Evolutionary conservation across 768 basidiomycete genomes (phyloP).

Genomic region (Crassisporium funariophilum): DNA sequence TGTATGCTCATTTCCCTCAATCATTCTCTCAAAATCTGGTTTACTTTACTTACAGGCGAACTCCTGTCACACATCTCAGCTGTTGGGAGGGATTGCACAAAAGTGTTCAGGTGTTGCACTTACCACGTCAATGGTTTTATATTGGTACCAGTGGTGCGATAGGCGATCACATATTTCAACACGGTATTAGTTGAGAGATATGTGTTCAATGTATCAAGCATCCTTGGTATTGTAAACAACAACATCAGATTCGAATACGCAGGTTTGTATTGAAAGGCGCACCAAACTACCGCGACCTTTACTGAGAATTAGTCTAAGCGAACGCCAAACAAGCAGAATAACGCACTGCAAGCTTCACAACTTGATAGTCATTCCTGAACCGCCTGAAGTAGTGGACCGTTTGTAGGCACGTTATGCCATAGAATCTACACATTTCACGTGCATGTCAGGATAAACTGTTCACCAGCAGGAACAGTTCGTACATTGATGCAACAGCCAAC

Average conservation of each 20-base stretch:
- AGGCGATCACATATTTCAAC: conserved; percentile 1
- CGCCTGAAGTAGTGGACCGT: conserved; percentile 12
- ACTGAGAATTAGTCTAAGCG: neutral
- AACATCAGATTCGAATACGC: neutral
- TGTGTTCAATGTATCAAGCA: conserved; percentile 12
- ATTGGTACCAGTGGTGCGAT: neutral
- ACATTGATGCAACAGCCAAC: conserved; percentile 9
- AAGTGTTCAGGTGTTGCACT: no score
- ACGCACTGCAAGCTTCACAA: conserved; percentile 3
- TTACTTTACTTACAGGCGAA: no score
- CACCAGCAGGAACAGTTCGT: neutral
- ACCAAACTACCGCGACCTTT: conserved; percentile 5
- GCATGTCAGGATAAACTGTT: neutral
- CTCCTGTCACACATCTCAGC: no score
- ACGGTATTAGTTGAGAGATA: conserved; percentile 8
- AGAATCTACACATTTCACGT: conserved; percentile 3
- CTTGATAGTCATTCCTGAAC: conserved; percentile 1
- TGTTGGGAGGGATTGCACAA: no score
- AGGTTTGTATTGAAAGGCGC: neutral
- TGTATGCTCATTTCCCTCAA: no score
- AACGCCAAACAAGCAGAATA: neutral
- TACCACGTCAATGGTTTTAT: neutral
- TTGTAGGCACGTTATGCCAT: conserved; percentile 14
- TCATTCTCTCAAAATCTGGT: no score
- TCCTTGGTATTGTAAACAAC: conserved; percentile 3